Percentiles rank a stretch among this genome's conserved stretches.
Evolutionary conservation across 441 rosid species (phyloP).

Genomic region (Croton laevigatus): DNA sequence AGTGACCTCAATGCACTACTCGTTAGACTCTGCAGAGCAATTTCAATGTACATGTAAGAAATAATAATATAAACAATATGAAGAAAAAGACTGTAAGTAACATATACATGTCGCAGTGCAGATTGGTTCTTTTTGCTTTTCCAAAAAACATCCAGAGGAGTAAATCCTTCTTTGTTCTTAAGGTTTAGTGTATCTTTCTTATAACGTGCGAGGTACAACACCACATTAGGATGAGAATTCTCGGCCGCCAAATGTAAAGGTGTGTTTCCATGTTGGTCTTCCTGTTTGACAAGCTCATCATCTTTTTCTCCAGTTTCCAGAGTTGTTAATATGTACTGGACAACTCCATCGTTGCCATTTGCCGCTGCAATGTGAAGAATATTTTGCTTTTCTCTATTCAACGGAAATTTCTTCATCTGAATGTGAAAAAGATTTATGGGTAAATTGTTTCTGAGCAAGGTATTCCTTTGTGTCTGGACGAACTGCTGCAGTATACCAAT

Average conservation of each 20-base stretch:
- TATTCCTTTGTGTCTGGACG: no score
- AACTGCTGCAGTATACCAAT: constrained; percentile 20
- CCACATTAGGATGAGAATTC: neutral
- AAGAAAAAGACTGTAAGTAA: no score
- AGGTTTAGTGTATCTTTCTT: neutral
- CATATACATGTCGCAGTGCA: no score
- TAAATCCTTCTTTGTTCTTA: constrained; percentile 8
- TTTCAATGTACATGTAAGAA: no score
- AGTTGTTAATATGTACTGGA: neutral
- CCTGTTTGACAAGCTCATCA: constrained; percentile 23
- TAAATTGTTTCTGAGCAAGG: no score
- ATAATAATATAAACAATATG: no score
- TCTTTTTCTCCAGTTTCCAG: neutral
- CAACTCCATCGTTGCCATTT: neutral
- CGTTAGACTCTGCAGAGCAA: constrained; percentile 4
- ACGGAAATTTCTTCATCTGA: no score
- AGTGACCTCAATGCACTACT: neutral
- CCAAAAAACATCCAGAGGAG: constrained; percentile 12
- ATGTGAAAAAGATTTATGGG: no score
- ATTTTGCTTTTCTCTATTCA: no score
- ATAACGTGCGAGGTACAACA: neutral
- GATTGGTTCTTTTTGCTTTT: neutral
- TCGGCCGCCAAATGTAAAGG: constrained; percentile 38
- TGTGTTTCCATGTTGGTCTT: constrained; percentile 33
- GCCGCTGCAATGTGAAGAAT: constrained; percentile 30